phyloP scores from a whole-genome alignment of 73 alveolate species.

The Stentor roeselii region DNA sequence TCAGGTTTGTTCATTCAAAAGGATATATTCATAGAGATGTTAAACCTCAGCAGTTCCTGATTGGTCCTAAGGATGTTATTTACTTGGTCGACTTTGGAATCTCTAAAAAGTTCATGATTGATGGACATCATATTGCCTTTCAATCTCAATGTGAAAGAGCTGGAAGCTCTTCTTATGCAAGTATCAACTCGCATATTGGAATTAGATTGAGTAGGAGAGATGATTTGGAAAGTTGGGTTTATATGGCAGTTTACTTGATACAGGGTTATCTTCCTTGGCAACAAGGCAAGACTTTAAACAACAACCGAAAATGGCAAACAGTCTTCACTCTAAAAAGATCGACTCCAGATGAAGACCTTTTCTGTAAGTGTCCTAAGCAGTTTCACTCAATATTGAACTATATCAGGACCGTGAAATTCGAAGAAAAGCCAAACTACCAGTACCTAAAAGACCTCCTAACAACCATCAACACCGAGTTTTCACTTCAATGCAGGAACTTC shows the following conservation, averaged over 20 bases:
- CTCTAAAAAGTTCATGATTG: conserved; percentile 63
- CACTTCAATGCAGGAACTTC: neutral
- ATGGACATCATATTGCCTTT: conserved; percentile 9
- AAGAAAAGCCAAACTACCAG: neutral
- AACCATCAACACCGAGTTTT: neutral
- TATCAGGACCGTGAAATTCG: neutral
- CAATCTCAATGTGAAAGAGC: too few relatives aligned
- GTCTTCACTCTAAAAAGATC: neutral
- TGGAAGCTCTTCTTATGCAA: neutral
- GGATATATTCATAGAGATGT: conserved; percentile 64
- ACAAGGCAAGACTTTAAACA: too few relatives aligned
- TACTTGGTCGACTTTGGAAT: conserved; percentile 68
- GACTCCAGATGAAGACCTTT: neutral
- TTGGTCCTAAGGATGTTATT: conserved; percentile 34
- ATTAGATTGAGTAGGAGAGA: conserved; percentile 1
- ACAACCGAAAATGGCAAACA: neutral
- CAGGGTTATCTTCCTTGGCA: conserved; percentile 6
- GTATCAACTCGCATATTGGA: neutral
- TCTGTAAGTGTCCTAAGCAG: neutral
- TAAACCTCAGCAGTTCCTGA: conserved; percentile 67
- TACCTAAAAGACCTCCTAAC: neutral
- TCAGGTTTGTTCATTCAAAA: conserved; percentile 61
- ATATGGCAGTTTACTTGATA: neutral
- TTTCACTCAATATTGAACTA: neutral
- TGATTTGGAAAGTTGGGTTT: neutral